phyloP scores from a whole-genome alignment of 441 rosid species.

The Eruca vesicaria region DNA sequence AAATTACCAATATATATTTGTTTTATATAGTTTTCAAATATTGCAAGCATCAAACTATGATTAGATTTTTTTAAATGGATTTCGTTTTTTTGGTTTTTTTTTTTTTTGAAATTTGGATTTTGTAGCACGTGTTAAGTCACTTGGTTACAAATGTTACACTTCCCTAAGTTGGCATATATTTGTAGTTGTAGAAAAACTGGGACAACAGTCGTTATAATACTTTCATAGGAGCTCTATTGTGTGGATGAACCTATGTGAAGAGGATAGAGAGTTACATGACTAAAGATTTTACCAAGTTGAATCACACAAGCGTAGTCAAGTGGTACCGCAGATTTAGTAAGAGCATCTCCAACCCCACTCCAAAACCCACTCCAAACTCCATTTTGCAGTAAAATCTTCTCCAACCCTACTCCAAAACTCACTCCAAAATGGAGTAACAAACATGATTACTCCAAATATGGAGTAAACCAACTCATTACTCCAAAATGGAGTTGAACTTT shows the following conservation, averaged over 20 bases:
- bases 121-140: background rate
- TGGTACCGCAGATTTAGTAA: too few species aligned
- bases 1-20: background rate
- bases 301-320: too few species aligned
- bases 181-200: background rate
- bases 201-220: background rate
- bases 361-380: too few species aligned
- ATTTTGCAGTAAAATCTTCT: too few species aligned
- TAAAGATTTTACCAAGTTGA: background rate
- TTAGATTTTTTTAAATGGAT: background rate
- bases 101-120: background rate
- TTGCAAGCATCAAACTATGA: background rate
- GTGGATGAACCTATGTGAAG: background rate
- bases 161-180: constrained; percentile 8
- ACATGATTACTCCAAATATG: too few species aligned
- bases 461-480: too few species aligned
- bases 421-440: too few species aligned
- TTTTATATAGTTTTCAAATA: background rate
- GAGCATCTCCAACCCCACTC: too few species aligned
- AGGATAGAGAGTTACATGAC: background rate
- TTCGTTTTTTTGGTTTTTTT: background rate
- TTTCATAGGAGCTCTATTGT: background rate
- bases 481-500: too few species aligned
- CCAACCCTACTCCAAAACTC: too few species aligned
- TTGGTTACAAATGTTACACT: background rate